phyloP scores from a whole-genome alignment of 1,284 basidiomycete species.

The Trichosporon ovoides region DNA sequence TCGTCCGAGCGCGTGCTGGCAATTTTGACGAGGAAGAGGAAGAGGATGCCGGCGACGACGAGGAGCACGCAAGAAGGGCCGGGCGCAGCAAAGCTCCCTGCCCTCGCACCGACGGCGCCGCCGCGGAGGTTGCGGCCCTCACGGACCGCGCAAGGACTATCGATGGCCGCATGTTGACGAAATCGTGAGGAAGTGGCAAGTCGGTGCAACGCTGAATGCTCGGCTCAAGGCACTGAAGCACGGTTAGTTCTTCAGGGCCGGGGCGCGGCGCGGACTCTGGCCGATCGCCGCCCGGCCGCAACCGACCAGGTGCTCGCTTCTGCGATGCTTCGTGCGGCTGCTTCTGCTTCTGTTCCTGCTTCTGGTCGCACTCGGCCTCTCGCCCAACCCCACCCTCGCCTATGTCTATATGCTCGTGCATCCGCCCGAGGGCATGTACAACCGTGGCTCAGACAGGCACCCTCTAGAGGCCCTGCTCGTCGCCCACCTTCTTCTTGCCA shows the following conservation, averaged over 20 bases:
- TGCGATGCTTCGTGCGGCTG: neutral
- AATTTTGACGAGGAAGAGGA: neutral
- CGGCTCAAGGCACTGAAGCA: no score
- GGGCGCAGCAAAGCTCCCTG: no score
- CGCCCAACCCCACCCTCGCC: neutral
- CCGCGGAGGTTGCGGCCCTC: no score
- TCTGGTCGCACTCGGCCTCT: neutral
- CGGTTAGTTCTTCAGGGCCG: neutral
- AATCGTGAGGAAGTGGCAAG: no score
- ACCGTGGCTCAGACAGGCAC: neutral
- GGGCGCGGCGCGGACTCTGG: neutral
- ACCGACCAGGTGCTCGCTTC: neutral
- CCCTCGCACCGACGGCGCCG: no score
- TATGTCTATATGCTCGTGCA: slow-evolving; percentile 3
- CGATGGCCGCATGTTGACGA: no score
- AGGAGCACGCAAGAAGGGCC: no score
- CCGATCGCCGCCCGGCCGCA: neutral
- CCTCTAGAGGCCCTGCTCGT: neutral
- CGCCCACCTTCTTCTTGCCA: slow-evolving; percentile 33
- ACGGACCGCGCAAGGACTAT: no score
- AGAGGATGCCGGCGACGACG: neutral
- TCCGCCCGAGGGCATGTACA: slow-evolving; percentile 2
- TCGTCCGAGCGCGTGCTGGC: neutral
- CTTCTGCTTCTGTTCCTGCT: neutral
- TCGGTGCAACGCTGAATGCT: no score